phyloP scores from a whole-genome alignment of 164 flowering plant genomes.

The Cinnamomum chago region DNA sequence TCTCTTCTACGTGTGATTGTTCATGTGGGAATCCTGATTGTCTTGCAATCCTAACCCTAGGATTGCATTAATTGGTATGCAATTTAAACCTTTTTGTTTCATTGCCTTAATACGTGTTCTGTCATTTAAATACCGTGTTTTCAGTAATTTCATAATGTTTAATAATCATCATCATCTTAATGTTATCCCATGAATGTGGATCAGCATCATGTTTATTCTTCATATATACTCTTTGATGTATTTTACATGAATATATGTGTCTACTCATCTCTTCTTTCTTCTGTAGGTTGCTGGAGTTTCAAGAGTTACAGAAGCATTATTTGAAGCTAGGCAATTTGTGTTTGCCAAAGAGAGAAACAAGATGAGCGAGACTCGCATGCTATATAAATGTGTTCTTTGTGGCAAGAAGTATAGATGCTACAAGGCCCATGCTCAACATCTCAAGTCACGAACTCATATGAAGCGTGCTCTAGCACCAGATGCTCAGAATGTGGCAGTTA shows the following conservation, averaged over 20 bases:
- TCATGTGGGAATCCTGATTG: too few species aligned
- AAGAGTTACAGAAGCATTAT: constrained; percentile 89
- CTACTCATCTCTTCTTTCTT: neutral
- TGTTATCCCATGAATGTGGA: too few species aligned
- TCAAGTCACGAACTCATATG: constrained; percentile 60
- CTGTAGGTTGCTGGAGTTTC: constrained; percentile 90
- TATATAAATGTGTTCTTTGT: constrained; percentile 74
- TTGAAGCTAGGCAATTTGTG: constrained; percentile 72
- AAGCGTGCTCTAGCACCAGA: constrained; percentile 43
- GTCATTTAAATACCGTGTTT: neutral
- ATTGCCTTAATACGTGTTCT: neutral
- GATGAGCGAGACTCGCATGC: constrained; percentile 58
- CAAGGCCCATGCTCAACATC: constrained; percentile 92
- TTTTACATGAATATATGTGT: neutral
- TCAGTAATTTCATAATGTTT: too few species aligned
- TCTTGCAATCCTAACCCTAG: too few species aligned
- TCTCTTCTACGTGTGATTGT: too few species aligned
- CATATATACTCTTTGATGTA: too few species aligned
- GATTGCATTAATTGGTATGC: too few species aligned
- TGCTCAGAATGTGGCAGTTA: constrained; percentile 25
- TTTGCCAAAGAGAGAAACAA: constrained; percentile 67
- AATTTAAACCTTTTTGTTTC: neutral
- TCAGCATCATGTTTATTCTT: too few species aligned
- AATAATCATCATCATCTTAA: too few species aligned
- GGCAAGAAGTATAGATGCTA: constrained; percentile 78